Conservation (phyloP, 345 rosid species). For the Erucastrum elatum region DNA sequence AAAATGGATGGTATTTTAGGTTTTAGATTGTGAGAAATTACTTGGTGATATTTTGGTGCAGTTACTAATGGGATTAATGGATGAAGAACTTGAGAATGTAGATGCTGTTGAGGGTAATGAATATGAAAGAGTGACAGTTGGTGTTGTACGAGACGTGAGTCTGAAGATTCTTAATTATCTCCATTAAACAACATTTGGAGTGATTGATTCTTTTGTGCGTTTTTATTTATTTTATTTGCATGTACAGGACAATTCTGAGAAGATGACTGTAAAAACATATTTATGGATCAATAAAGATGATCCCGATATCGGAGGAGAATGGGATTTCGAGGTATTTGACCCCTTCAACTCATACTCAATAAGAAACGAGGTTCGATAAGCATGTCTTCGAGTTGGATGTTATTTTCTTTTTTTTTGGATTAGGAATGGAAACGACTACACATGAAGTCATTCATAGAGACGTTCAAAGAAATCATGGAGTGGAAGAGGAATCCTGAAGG, state of each 20-base stretch:
- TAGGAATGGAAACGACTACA: slow-evolving; percentile 72
- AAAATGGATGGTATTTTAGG: too few relatives aligned
- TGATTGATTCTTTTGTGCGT: background rate
- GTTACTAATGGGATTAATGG: slow-evolving; percentile 66
- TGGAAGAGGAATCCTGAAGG: slow-evolving; percentile 60
- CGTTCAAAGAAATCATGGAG: slow-evolving; percentile 53
- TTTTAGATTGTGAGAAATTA: slow-evolving; percentile 4
- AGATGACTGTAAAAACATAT: slow-evolving; percentile 56
- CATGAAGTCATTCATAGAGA: slow-evolving; percentile 54
- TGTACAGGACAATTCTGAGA: slow-evolving; percentile 56
- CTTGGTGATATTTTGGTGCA: slow-evolving; percentile 25
- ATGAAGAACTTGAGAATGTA: slow-evolving; percentile 54
- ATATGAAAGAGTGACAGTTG: slow-evolving; percentile 57
- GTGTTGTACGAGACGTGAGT: slow-evolving; percentile 52
- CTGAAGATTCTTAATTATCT: background rate
- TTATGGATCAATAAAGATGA: slow-evolving; percentile 63
- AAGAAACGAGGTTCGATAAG: background rate
- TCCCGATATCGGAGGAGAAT: slow-evolving; percentile 73
- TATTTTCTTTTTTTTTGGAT: background rate
- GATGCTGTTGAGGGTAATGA: slow-evolving; percentile 77
- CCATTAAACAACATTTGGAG: background rate
- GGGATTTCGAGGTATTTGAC: slow-evolving; percentile 75
- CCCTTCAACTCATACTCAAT: background rate
- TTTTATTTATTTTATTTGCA: background rate
- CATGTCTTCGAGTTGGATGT: too few relatives aligned